These are phyloP conservation scores for Endogone sp. DNA, from an alignment of 192 early-diverging fungal genomes.

Conservation along the genomic window DNA sequence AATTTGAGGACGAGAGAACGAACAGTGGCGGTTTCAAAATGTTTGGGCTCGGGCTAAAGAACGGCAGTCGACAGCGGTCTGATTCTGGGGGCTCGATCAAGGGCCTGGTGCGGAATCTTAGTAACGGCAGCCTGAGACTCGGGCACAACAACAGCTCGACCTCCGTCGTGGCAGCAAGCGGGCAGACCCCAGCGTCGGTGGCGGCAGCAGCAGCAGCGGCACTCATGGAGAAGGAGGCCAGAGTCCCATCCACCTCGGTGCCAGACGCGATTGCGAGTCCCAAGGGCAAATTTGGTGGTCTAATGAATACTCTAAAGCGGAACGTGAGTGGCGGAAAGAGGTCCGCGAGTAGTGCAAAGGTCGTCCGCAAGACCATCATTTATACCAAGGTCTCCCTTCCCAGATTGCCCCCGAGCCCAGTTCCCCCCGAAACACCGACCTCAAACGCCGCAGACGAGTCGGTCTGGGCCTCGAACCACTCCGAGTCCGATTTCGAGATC, in stretches of 20 bases:
- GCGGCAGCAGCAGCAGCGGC: not conserved
- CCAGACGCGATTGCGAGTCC: not conserved
- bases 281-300: not conserved
- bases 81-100: not conserved
- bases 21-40: not conserved
- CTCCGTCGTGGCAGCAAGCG: not conserved
- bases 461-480: not conserved
- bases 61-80: not conserved
- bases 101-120: not conserved
- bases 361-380: conserved; percentile 29
- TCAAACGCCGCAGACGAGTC: not conserved
- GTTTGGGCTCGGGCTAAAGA: not conserved
- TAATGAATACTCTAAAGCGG: not conserved
- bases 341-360: conserved; percentile 1
- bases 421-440: too few relatives aligned
- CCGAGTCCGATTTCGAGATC: conserved; percentile 1
- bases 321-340: not conserved
- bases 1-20: not conserved
- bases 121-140: not conserved
- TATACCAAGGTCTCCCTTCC: conserved; percentile 18
- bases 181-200: not conserved
- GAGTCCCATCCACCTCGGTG: not conserved
- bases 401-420: not conserved
- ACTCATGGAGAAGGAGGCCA: not conserved
- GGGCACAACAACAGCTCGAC: not conserved